Evolutionary conservation across 2,329 filamentous ascomycete genomes (phyloP).

Genomic region (Cercospora zeae-maydis): DNA sequence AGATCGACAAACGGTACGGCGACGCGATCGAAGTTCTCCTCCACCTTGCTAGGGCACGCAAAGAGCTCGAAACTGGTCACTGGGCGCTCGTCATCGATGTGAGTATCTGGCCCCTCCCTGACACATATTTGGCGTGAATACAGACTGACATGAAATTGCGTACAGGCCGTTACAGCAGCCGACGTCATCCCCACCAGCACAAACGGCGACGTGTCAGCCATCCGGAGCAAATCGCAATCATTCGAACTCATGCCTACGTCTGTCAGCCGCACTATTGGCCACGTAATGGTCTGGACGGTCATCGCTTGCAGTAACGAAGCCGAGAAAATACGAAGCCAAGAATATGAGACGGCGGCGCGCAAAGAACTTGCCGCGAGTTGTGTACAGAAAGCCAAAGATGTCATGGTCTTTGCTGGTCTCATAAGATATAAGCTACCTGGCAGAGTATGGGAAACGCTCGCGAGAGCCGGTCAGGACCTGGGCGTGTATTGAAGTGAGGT

Average conservation of each 20-base stretch:
- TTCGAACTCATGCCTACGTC: conserved; percentile 76
- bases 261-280: conserved; percentile 84
- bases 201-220: conserved; percentile 68
- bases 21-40: conserved; percentile 59
- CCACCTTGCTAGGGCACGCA: conserved; percentile 59
- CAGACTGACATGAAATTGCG: conserved; percentile 2
- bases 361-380: conserved; percentile 63
- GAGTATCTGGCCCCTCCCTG: conserved; percentile 39
- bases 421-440: conserved; percentile 86
- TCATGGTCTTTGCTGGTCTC: conserved; percentile 91
- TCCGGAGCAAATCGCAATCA: conserved; percentile 74
- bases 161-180: conserved; percentile 43
- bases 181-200: conserved; percentile 77
- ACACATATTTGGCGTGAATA: neutral
- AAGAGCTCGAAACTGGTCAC: conserved; percentile 54
- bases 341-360: conserved; percentile 60
- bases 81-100: conserved; percentile 64
- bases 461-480: conserved; percentile 69
- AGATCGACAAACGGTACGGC: conserved; percentile 57
- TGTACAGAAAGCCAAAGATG: conserved; percentile 76
- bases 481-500: conserved; percentile 33
- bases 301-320: conserved; percentile 77
- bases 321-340: conserved; percentile 63
- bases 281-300: conserved; percentile 91
- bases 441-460: conserved; percentile 82